Base-by-base conservation (phyloP, 768 basidiomycete genomes). In the Lactarius hengduanensis region DNA sequence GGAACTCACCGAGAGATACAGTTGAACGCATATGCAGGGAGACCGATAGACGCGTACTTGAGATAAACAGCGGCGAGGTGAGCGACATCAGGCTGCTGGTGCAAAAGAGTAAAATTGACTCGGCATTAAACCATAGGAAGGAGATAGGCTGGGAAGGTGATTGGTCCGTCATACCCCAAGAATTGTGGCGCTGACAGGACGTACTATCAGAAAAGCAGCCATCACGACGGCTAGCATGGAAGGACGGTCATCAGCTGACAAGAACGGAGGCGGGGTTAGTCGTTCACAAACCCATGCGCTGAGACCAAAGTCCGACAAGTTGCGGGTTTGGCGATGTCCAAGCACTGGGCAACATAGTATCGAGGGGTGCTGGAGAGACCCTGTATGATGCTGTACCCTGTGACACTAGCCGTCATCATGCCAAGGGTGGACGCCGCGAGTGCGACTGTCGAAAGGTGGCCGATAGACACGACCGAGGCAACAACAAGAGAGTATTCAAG, bases 261-360 rank as follows among this genome's bases (percentile, higher is more conserved):
- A 4, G 18, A 30, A 40, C n/a, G 40, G 11, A 54, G 43, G 58
- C 53, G 26, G 45, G 30, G 58, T 61, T 40, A 62, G 26, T n/a
- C 0, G 30, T 45, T 47, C 18, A 80, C 88, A 55, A 69, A 90
- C 90, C 79, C 91, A 93, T 94, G 69, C 95, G 81, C 75, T 96
- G 94, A 10, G 90, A 77, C 95, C 95, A 96, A 9, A 96, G 81
- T 8, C 95, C 95, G 13, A 98, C 92, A 13, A 93, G 81, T 18
- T 88, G 78, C 0, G 95, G 96, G 36, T 89, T 86, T 1, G 87
- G 74, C 3, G 94, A 94, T 0, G 97, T 96, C 95, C 92, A 99
- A 18, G 96, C 95, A 45, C 92, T 86, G 0, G 97, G 96, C 10
- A 98, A 85, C 72, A 99, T 83, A 0, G 96, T 96, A 75, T 99